Base-by-base conservation (phyloP, 2,329 filamentous ascomycete genomes). In the Metarhizium brunneum region DNA sequence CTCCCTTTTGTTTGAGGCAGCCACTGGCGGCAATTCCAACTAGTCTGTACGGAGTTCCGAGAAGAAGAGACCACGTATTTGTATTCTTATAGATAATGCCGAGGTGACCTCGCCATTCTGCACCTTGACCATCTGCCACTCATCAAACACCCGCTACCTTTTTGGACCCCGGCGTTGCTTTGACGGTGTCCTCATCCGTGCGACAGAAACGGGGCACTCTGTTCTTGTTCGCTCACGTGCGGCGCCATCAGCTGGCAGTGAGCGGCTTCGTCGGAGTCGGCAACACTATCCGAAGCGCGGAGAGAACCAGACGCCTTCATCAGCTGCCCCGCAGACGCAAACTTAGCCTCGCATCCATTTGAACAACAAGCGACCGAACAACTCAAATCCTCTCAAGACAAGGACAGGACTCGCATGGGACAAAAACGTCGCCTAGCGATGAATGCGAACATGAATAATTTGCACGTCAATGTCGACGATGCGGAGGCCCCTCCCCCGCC, bases 401-500 rank as follows among this genome's bases (percentile, higher is more conserved):
- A 10, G 30, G 29, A 32, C 30, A 32, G 5, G 2, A 6, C 6
- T 45, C n/a, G 30, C 8, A 51, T n/a, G 18, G 35, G 35, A 13
- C 35, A 50, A 40, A 54, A 50, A 45, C 32, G 40, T 50, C 53
- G 25, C 20, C 16, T 25, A 53, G 54, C 43, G 38, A 61, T 60
- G 62, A 59, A 56, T 50, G 54, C 57, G 35, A 53, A 57, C 45
- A 55, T 48, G 35, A 57, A 56, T 57, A 60, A 56, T 47, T 60
- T 60, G 45, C 57, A 52, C 54, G 54, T 62, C 54, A 58, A 56
- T 16, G 57, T 51, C 11, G 68, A 73, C 55, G 71, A 78, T 57
- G 64, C 67, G 7, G 29, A n/a, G 11, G 42, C n/a, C 25, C 77
- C 80, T 20, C 80, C 80, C 47, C 79, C 80, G 4, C 81, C 81